Evolutionary conservation across 768 basidiomycete genomes (phyloP).

Genomic region (Boletales sp.): DNA sequence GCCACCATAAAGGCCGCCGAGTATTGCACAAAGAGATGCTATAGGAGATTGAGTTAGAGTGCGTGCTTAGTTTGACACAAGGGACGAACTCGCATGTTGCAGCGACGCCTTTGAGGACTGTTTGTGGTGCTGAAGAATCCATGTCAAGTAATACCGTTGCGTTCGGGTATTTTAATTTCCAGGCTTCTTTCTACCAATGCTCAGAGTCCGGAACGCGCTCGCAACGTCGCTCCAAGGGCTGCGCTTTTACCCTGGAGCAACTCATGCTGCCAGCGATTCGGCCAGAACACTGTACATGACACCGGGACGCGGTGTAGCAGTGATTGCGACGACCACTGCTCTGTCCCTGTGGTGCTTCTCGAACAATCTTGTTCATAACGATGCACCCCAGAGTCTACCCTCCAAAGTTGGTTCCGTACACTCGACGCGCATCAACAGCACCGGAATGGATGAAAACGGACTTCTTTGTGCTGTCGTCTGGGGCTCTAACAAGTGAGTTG

Average conservation of each 20-base stretch:
- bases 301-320: constrained; percentile 11
- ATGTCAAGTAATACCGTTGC: constrained; percentile 7
- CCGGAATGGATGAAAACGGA: constrained; percentile 22
- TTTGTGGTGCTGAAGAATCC: constrained; percentile 34
- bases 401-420: not conserved
- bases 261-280: not conserved
- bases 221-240: constrained; percentile 1
- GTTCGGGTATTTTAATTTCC: not conserved
- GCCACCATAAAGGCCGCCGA: constrained; percentile 44
- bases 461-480: constrained; percentile 55
- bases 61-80: constrained; percentile 9
- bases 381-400: constrained; percentile 18
- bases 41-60: constrained; percentile 26
- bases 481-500: constrained; percentile 68
- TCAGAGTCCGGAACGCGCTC: not conserved
- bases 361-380: constrained; percentile 34
- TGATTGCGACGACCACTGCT: constrained; percentile 22
- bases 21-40: constrained; percentile 57
- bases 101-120: constrained; percentile 54
- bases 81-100: constrained; percentile 79
- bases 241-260: constrained; percentile 7
- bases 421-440: constrained; percentile 16
- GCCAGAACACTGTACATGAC: constrained; percentile 1
- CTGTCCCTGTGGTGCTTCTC: constrained; percentile 39
- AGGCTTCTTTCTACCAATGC: constrained; percentile 5